Conservation (phyloP, 257 asterid genomes). For the Solanum peruvianum region DNA sequence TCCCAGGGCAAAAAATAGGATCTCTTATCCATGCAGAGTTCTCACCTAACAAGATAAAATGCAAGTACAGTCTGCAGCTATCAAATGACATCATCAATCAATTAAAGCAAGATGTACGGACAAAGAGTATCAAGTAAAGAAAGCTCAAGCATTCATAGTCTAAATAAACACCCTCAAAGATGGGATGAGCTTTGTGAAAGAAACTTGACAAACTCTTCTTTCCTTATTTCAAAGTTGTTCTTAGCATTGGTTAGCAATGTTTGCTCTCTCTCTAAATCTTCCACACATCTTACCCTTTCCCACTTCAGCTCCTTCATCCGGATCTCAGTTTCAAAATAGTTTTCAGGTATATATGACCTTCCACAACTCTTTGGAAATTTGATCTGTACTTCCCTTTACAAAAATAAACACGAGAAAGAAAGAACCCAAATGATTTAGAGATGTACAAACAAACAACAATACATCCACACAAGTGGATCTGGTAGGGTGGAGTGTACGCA, state of each 20-base stretch:
- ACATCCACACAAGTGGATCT: neutral
- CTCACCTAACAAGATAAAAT: neutral
- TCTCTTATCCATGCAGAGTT: neutral
- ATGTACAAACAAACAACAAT: neutral
- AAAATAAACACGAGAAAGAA: slow-evolving; percentile 1
- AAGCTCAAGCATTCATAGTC: too few relatives aligned
- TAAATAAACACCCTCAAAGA: too few relatives aligned
- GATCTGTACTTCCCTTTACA: slow-evolving; percentile 36
- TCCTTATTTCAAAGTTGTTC: slow-evolving; percentile 43
- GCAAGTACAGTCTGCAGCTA: neutral
- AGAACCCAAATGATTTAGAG: neutral
- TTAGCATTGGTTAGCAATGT: slow-evolving; percentile 25
- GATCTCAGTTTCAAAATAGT: slow-evolving; percentile 26
- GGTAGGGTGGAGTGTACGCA: neutral
- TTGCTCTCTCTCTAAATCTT: slow-evolving; percentile 61
- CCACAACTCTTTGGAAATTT: slow-evolving; percentile 44
- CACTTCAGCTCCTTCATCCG: slow-evolving; percentile 46
- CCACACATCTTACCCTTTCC: slow-evolving; percentile 47
- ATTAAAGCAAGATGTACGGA: too few relatives aligned
- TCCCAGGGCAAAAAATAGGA: neutral
- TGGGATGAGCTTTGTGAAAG: slow-evolving; percentile 7
- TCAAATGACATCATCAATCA: neutral
- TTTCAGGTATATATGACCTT: slow-evolving; percentile 17
- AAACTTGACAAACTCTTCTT: slow-evolving; percentile 42
- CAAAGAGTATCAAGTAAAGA: too few relatives aligned